Evolutionary conservation across 805 yeast genomes (phyloP).

Genomic region (Sugiyamaella valdiviana): DNA sequence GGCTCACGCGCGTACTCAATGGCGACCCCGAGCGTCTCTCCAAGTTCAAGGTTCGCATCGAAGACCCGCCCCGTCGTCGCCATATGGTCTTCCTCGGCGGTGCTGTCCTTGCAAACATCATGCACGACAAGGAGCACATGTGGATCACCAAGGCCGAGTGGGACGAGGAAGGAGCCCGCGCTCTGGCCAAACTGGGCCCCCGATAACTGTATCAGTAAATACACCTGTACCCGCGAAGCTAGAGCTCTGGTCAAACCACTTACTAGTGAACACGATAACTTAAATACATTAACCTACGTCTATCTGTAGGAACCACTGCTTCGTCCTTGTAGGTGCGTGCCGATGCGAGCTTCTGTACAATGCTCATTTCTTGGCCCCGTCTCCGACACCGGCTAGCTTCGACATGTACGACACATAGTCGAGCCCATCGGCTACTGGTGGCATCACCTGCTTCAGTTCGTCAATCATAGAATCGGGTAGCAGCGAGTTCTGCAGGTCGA

Average conservation of each 20-base stretch:
- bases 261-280: not conserved
- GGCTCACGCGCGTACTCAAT: constrained; percentile 83
- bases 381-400: constrained; percentile 49
- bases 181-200: constrained; percentile 85
- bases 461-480: constrained; percentile 31
- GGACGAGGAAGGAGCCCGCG: constrained; percentile 92
- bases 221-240: not conserved
- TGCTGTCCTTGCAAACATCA: constrained; percentile 93
- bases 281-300: not conserved
- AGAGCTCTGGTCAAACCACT: not conserved
- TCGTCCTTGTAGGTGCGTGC: not conserved
- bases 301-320: not conserved
- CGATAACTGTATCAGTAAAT: constrained; percentile 41
- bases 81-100: constrained; percentile 99
- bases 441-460: constrained; percentile 28
- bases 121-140: constrained; percentile 98
- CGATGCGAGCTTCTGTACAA: not conserved
- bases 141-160: constrained; percentile 95
- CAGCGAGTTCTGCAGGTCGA: constrained; percentile 36
- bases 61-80: constrained; percentile 97
- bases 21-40: constrained; percentile 76
- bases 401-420: constrained; percentile 29
- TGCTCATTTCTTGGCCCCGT: not conserved
- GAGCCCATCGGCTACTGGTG: constrained; percentile 24
- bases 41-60: constrained; percentile 92